Evolutionary conservation across 805 yeast species (phyloP).

Genomic region (Spathaspora sp.): DNA sequence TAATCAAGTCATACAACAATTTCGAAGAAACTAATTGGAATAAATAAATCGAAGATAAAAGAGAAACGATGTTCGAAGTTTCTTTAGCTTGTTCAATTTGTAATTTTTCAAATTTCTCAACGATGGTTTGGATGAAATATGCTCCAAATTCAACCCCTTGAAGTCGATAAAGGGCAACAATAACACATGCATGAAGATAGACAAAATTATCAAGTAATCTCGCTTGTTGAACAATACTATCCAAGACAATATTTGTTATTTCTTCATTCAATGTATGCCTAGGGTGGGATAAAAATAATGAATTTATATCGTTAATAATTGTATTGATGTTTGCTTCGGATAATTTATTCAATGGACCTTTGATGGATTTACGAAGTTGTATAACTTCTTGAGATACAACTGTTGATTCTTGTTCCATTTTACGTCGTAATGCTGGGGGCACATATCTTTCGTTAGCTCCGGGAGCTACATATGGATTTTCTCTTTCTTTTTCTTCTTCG

Average conservation of each 20-base stretch:
- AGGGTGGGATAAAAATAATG: slow-evolving; percentile 61
- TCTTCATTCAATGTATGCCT: slow-evolving; percentile 76
- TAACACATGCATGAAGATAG: slow-evolving; percentile 72
- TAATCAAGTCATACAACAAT: slow-evolving; percentile 74
- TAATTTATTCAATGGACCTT: slow-evolving; percentile 82
- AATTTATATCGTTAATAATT: slow-evolving; percentile 66
- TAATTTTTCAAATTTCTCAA: slow-evolving; percentile 60
- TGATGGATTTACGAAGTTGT: slow-evolving; percentile 59
- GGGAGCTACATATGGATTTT: slow-evolving; percentile 78
- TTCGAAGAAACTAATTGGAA: slow-evolving; percentile 73
- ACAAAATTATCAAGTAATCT: slow-evolving; percentile 75
- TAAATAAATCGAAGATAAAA: slow-evolving; percentile 72
- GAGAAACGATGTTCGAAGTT: slow-evolving; percentile 63
- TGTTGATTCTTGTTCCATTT: slow-evolving; percentile 36
- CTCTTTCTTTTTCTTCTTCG: slow-evolving; percentile 29
- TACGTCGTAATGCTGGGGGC: slow-evolving; percentile 82
- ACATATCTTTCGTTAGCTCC: slow-evolving; percentile 50
- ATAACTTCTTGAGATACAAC: slow-evolving; percentile 37
- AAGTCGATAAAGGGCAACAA: slow-evolving; percentile 67
- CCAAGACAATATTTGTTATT: slow-evolving; percentile 59
- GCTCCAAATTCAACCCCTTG: slow-evolving; percentile 94
- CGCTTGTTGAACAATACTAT: slow-evolving; percentile 59
- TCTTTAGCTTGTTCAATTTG: slow-evolving; percentile 38
- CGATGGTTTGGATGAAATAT: slow-evolving; percentile 68
- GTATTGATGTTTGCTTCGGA: slow-evolving; percentile 79